Conservation (phyloP, 257 asterid species). For the Avicennia marina region DNA sequence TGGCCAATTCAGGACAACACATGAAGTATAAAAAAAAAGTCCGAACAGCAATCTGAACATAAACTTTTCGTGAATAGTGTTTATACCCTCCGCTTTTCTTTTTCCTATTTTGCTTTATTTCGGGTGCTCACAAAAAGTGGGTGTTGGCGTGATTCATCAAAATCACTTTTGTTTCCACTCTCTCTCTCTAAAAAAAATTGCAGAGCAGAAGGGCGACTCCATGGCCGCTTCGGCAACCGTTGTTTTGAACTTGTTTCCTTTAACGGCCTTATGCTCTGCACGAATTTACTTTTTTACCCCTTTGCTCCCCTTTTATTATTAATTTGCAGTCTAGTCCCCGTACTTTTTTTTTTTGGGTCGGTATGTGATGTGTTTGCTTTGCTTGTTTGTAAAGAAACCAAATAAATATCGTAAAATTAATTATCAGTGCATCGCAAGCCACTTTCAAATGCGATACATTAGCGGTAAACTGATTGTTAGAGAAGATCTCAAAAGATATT, state of each 20-base stretch:
- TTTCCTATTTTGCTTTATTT: conserved; percentile 31
- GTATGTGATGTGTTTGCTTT: neutral
- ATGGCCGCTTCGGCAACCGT: conserved; percentile 25
- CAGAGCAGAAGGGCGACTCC: conserved; percentile 31
- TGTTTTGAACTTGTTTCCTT: conserved; percentile 27
- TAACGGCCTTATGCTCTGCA: neutral
- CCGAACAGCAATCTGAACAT: conserved; percentile 34
- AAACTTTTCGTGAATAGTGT: conserved; percentile 25
- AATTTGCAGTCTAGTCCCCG: neutral
- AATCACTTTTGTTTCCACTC: conserved; percentile 24
- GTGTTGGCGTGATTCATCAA: conserved; percentile 43
- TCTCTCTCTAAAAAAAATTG: conserved; percentile 13
- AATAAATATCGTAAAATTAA: neutral
- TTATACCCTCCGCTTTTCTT: conserved; percentile 22
- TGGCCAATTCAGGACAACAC: conserved; percentile 15
- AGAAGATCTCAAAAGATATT: too few relatives aligned
- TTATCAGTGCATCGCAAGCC: neutral
- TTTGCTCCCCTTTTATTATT: neutral
- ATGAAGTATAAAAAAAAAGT: conserved; percentile 22
- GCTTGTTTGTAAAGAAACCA: neutral
- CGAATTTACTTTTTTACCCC: conserved; percentile 18
- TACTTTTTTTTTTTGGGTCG: neutral
- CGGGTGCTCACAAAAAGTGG: conserved; percentile 27
- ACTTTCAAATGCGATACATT: too few relatives aligned
- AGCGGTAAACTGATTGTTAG: neutral